phyloP scores from a whole-genome alignment of 208 protist genomes.

The Leishmania martiniquensis region DNA sequence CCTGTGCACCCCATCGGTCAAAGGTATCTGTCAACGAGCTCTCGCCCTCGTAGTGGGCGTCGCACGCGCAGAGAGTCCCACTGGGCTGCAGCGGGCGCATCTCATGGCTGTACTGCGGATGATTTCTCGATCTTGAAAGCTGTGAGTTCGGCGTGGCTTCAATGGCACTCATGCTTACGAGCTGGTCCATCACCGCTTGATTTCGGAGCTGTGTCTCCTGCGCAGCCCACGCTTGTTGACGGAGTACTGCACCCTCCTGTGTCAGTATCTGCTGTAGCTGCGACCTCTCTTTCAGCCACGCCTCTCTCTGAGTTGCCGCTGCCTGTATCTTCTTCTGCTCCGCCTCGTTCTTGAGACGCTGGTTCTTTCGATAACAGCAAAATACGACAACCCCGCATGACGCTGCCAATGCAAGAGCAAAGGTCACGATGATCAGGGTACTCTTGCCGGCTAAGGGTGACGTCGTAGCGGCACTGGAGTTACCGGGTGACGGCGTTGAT shows the following conservation, averaged over 20 bases:
- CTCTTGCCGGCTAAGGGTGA: neutral
- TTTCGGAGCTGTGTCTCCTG: slow-evolving; percentile 17
- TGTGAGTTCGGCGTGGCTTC: slow-evolving; percentile 10
- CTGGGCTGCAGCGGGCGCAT: neutral
- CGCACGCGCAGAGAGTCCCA: no score
- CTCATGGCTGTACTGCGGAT: neutral
- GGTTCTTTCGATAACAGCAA: slow-evolving; percentile 12
- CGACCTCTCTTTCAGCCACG: neutral
- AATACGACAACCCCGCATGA: slow-evolving; percentile 2
- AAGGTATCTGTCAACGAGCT: neutral
- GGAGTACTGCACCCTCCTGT: neutral
- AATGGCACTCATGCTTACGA: neutral
- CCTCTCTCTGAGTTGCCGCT: neutral
- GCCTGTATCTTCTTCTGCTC: neutral
- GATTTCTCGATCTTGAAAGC: neutral
- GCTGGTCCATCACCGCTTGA: neutral
- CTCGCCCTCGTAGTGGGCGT: neutral
- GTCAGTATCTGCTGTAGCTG: slow-evolving; percentile 4
- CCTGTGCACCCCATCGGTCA: neutral
- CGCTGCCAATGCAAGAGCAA: neutral
- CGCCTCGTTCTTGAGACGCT: neutral
- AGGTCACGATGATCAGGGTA: slow-evolving; percentile 7
- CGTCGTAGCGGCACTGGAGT: slow-evolving; percentile 1
- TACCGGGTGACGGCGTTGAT: slow-evolving; percentile 10
- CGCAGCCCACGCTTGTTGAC: neutral